Evolutionary conservation across 148 eudicot genomes (phyloP).

Genomic region (Vaccinium myrtillus): DNA sequence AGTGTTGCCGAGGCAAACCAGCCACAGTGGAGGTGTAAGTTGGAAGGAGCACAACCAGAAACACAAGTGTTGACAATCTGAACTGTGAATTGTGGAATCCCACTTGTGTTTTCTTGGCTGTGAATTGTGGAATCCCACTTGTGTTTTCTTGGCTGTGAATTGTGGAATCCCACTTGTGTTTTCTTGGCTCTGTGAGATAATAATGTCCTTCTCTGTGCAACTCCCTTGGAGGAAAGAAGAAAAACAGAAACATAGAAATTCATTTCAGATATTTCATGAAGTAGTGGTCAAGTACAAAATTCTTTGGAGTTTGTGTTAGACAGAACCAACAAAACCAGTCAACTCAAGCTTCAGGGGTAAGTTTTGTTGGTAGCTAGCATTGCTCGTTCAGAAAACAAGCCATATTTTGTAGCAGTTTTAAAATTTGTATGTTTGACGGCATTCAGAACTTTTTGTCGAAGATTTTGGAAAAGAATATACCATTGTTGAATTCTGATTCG

Average conservation of each 20-base stretch:
- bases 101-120: slow-evolving; percentile 2
- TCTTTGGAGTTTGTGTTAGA: neutral
- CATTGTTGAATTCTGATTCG: neutral
- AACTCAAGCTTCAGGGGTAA: too few species aligned
- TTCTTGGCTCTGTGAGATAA: slow-evolving; percentile 17
- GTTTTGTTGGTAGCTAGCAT: too few species aligned
- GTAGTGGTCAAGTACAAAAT: neutral
- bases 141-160: slow-evolving; percentile 12
- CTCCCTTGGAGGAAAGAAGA: neutral
- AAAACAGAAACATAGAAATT: neutral
- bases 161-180: slow-evolving; percentile 18
- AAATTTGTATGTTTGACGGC: too few species aligned
- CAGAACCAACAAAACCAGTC: too few species aligned
- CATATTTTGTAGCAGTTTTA: too few species aligned
- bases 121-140: too few species aligned
- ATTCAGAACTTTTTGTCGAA: too few species aligned
- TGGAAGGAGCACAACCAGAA: slow-evolving; percentile 37
- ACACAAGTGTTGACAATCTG: slow-evolving; percentile 42
- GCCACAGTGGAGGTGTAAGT: slow-evolving; percentile 42
- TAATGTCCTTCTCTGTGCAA: slow-evolving; percentile 21
- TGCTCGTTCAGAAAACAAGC: neutral
- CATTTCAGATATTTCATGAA: neutral
- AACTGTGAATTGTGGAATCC: slow-evolving; percentile 24
- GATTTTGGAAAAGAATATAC: too few species aligned
- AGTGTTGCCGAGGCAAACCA: slow-evolving; percentile 49